Conservation (phyloP, 192 early-diverging fungal species). For the Coemansia reversa region DNA sequence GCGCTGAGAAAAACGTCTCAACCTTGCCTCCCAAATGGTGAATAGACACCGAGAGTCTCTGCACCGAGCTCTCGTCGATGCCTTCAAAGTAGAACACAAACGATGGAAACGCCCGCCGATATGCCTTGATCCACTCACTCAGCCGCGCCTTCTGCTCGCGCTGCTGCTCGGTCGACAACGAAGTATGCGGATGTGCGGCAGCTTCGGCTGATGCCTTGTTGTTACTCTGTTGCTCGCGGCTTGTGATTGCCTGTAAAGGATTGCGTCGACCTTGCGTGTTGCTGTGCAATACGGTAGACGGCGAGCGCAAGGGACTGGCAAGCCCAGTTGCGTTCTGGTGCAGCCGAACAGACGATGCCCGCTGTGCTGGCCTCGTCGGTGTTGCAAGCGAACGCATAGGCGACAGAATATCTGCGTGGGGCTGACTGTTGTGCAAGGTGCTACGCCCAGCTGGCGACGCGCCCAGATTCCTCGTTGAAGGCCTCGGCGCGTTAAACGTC, state of each 20-base stretch:
- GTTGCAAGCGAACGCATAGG: slow-evolving; percentile 33
- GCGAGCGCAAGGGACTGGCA: slow-evolving; percentile 15
- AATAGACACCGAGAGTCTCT: slow-evolving; percentile 40
- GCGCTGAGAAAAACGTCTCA: slow-evolving; percentile 56
- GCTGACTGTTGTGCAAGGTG: slow-evolving; percentile 19
- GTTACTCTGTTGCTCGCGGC: slow-evolving; percentile 32
- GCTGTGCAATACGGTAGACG: slow-evolving; percentile 1
- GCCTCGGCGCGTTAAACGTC: slow-evolving; percentile 50
- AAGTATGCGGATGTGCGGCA: background rate
- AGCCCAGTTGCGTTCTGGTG: slow-evolving; percentile 19
- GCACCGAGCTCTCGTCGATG: slow-evolving; percentile 40
- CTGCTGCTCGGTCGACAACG: slow-evolving; percentile 31
- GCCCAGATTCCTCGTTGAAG: slow-evolving; percentile 33
- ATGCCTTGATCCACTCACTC: slow-evolving; percentile 52
- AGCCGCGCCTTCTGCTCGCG: slow-evolving; percentile 41
- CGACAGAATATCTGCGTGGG: slow-evolving; percentile 20
- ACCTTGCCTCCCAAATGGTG: slow-evolving; percentile 34
- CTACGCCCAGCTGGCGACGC: slow-evolving; percentile 34
- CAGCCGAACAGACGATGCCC: slow-evolving; percentile 25
- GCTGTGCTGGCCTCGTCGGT: slow-evolving; percentile 40
- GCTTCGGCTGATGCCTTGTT: slow-evolving; percentile 16
- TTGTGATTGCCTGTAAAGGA: slow-evolving; percentile 43
- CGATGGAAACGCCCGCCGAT: slow-evolving; percentile 45
- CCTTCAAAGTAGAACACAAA: slow-evolving; percentile 58
- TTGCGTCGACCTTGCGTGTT: slow-evolving; percentile 16